Conservation (phyloP, 2,329 filamentous ascomycete species). For the Hymenotorrendiella dingleyae region DNA sequence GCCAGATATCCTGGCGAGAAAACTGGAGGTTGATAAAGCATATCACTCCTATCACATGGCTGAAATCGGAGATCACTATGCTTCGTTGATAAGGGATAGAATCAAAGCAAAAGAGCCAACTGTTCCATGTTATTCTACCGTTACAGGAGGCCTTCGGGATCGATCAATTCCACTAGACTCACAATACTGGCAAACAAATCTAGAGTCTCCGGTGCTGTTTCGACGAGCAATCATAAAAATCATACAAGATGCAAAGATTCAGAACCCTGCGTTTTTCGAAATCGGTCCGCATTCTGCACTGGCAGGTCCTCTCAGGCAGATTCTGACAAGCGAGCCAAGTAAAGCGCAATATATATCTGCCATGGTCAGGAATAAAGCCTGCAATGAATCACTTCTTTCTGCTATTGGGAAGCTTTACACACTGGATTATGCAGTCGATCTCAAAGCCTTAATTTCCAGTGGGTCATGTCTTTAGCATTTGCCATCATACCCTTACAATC, state of each 20-base stretch:
- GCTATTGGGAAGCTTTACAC: conserved; percentile 2
- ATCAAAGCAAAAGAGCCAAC: conserved; percentile 3
- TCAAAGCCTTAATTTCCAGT: background rate
- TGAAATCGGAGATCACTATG: conserved; percentile 1
- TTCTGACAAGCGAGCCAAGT: conserved; percentile 4
- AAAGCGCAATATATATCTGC: background rate
- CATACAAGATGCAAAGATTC: background rate
- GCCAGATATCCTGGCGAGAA: conserved; percentile 18
- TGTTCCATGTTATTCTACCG: conserved; percentile 10
- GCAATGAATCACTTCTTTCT: background rate
- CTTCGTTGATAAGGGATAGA: conserved; percentile 3
- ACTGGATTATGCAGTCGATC: background rate
- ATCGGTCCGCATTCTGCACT: conserved; percentile 33
- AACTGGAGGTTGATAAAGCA: conserved; percentile 21
- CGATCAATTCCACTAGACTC: background rate
- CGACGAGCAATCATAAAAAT: background rate
- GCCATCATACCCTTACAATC: conserved; percentile 49
- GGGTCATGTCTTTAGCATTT: conserved; percentile 23
- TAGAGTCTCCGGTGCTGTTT: conserved; percentile 9
- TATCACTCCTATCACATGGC: conserved; percentile 28
- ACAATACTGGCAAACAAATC: conserved; percentile 8
- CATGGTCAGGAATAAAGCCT: background rate
- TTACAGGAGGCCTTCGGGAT: conserved; percentile 23
- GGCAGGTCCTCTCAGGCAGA: conserved; percentile 24
- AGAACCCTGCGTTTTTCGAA: conserved; percentile 15